Evolutionary conservation across 805 yeast genomes (phyloP).

Genomic region (Kazachstania viticola): DNA sequence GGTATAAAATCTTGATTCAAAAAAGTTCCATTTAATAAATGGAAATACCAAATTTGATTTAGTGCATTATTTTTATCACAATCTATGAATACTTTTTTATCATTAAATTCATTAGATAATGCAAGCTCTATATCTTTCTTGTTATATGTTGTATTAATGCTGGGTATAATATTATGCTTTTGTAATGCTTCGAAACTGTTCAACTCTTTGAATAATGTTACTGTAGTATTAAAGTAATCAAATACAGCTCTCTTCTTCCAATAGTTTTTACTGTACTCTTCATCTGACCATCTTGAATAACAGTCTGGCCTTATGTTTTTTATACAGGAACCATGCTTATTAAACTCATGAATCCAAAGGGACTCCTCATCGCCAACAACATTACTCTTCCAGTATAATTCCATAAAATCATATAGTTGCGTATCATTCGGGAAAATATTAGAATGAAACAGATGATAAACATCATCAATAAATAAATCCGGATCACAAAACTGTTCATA

Average conservation of each 20-base stretch:
- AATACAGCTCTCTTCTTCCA: conserved; percentile 35
- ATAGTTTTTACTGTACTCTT: conserved; percentile 3
- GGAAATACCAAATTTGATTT: conserved; percentile 62
- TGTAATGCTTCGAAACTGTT: conserved; percentile 59
- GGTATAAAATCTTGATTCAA: conserved; percentile 52
- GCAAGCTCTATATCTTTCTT: conserved; percentile 44
- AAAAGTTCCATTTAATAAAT: conserved; percentile 61
- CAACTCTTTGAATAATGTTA: conserved; percentile 42
- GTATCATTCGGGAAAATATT: conserved; percentile 27
- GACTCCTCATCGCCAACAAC: conserved; percentile 54
- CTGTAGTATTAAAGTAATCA: conserved; percentile 57
- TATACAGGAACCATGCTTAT: conserved; percentile 91
- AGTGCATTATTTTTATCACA: conserved; percentile 43
- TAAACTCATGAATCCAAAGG: conserved; percentile 85
- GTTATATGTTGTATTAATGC: conserved; percentile 43
- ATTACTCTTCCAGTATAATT: conserved; percentile 58
- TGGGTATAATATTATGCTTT: conserved; percentile 64
- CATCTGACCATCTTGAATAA: conserved; percentile 33
- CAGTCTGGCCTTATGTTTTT: conserved; percentile 66
- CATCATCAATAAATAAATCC: conserved; percentile 41
- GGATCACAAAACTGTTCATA: conserved; percentile 71
- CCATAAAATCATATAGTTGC: conserved; percentile 47
- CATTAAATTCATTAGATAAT: conserved; percentile 35
- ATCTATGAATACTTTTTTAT: conserved; percentile 45
- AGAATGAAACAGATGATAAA: conserved; percentile 32